Evolutionary conservation across 306 rosid species (phyloP), one percentile per base, ranked within the genome.

Genomic region (Vigna reflexopilosa): DNA sequence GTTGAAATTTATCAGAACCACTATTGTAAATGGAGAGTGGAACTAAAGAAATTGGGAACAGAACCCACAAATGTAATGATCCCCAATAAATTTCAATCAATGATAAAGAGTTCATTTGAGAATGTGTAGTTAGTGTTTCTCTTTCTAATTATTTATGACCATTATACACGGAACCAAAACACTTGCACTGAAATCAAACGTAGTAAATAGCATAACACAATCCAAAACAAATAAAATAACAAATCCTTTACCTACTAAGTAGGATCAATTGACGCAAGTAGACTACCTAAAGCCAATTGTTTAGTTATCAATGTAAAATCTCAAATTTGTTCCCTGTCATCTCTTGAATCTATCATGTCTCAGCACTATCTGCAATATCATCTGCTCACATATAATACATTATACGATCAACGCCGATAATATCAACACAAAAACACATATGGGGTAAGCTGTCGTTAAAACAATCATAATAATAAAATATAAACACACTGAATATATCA

Each of bases 221-320:
- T 75, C 11, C 12, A 24, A 42, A 76, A 49, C 49, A 49, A 80
- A 57, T 28, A 30, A 30, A 28, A 30, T 10, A 58, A 58, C 65
- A 11, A 12, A 58, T 58, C 71, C 63, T 70, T 44, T 42, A 49
- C 57, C 67, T 49, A 38, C 19, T 58, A 68, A 64, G 54, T 56
- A 57, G 76, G 65, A 74, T 40, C 55, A 20, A 59, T 32, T 22
- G 55, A 47, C 16, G 44, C n/a, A 62, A 62, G 7, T 58, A 12
- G 59, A 54, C 7, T 40, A 64, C 49, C 38, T 26, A 38, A 68
- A 63, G 55, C 48, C 78, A 70, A 15, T 17, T 47, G 49, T 61
- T 42, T 47, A 50, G 66, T 22, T 44, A 38, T 42, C 32, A 62
- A 17, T 20, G 52, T 19, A 54, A 76, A 51, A 34, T 30, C 22